A percentile compares a stretch with the other conserved stretches of the same genome.
Conservation (phyloP, 2,329 filamentous ascomycete genomes). For the Chrysoporthe cubensis region DNA sequence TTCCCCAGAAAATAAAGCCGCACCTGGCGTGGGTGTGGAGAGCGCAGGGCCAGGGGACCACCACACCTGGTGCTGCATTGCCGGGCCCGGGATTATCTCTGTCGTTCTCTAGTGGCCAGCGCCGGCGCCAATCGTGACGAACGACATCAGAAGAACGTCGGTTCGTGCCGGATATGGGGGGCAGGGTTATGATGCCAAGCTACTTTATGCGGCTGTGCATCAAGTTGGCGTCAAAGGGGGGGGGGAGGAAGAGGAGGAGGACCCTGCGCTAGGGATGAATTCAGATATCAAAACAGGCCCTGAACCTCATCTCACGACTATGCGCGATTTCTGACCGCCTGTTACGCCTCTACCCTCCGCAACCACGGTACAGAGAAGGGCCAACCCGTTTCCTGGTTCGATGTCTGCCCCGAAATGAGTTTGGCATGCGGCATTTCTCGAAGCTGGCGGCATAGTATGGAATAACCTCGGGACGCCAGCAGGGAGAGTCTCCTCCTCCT, state of each 20-base stretch:
- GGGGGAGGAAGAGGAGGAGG: too few relatives aligned
- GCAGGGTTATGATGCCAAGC: background rate
- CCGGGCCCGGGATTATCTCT: slow-evolving; percentile 9
- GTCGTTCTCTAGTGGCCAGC: slow-evolving; percentile 10
- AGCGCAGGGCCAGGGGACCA: slow-evolving; percentile 12
- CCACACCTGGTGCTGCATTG: background rate
- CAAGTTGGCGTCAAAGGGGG: background rate
- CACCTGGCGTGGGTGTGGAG: slow-evolving; percentile 7
- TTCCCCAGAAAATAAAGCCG: background rate
- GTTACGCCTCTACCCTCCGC: slow-evolving; percentile 23
- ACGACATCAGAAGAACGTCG: slow-evolving; percentile 7
- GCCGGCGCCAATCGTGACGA: slow-evolving; percentile 19
- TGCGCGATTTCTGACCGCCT: slow-evolving; percentile 29
- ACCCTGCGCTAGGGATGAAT: slow-evolving; percentile 11
- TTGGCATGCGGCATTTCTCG: slow-evolving; percentile 23
- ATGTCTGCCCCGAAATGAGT: slow-evolving; percentile 1
- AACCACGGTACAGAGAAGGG: background rate
- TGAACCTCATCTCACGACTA: slow-evolving; percentile 18
- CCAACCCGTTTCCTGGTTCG: background rate
- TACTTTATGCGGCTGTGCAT: slow-evolving; percentile 13
- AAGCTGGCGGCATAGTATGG: background rate
- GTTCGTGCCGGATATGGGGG: background rate
- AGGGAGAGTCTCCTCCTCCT: background rate
- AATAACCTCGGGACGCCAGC: background rate
- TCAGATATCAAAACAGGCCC: slow-evolving; percentile 21